A percentile compares a stretch with the other conserved stretches of the same genome.
Evolutionary conservation across 345 rosid genomes (phyloP).

Genomic region (Melaleuca quinquenervia): DNA sequence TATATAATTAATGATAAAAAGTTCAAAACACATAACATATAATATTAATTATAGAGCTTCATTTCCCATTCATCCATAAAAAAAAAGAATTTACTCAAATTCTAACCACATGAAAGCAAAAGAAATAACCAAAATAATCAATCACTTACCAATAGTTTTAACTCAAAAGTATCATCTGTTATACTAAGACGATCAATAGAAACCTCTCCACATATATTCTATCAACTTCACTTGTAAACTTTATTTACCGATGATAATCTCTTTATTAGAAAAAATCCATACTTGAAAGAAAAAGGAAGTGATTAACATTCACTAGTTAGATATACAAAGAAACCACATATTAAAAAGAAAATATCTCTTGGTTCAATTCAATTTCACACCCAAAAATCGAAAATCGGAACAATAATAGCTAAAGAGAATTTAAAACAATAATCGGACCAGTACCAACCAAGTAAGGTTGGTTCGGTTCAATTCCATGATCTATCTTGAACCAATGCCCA

Average conservation of each 20-base stretch:
- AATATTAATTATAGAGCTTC: not conserved
- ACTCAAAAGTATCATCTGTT: not conserved
- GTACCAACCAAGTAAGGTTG: fast-evolving
- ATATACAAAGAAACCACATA: not conserved
- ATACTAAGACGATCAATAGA: not conserved
- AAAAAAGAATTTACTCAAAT: not conserved
- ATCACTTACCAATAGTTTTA: not conserved
- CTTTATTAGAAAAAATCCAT: too few species aligned
- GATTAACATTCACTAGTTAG: not conserved
- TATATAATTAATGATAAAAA: not conserved
- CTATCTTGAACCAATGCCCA: not conserved
- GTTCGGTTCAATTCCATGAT: not conserved
- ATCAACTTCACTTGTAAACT: not conserved
- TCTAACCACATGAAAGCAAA: not conserved
- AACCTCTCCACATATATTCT: not conserved
- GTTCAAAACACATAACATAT: not conserved
- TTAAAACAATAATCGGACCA: not conserved
- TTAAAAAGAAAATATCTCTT: not conserved
- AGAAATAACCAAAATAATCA: not conserved
- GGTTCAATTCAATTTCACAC: too few species aligned
- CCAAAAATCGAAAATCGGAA: too few species aligned
- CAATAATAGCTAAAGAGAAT: not conserved
- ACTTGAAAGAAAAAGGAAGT: too few species aligned
- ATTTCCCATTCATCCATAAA: not conserved
- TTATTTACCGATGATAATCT: too few species aligned